phyloP scores from a whole-genome alignment of 805 yeast species.

The Kodamaea restingae region DNA sequence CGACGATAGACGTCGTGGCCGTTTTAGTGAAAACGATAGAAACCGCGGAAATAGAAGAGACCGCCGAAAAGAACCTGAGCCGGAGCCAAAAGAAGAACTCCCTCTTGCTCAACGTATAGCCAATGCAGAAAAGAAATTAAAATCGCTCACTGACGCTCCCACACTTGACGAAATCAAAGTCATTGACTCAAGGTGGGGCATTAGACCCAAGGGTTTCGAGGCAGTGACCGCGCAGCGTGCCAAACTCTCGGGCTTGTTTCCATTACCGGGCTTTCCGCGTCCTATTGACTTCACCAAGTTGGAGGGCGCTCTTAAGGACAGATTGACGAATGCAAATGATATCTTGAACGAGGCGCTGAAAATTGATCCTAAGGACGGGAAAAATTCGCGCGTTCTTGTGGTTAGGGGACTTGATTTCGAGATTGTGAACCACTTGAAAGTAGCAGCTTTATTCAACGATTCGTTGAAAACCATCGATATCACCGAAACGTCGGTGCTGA shows the following conservation, averaged over 20 bases:
- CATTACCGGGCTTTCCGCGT: constrained; percentile 62
- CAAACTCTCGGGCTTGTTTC: constrained; percentile 73
- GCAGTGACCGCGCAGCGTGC: constrained; percentile 71
- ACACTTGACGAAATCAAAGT: constrained; percentile 52
- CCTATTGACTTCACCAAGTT: constrained; percentile 41
- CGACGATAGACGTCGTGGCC: not conserved
- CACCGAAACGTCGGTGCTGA: constrained; percentile 32
- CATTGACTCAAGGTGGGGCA: constrained; percentile 61
- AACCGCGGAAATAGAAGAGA: not conserved
- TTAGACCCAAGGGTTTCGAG: constrained; percentile 68
- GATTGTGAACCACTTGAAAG: constrained; percentile 28
- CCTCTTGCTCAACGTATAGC: constrained; percentile 13
- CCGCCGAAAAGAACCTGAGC: not conserved
- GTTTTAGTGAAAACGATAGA: not conserved
- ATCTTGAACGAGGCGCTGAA: constrained; percentile 31
- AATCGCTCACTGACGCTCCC: constrained; percentile 34
- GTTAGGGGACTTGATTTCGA: constrained; percentile 32
- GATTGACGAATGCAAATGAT: constrained; percentile 26
- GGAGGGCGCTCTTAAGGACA: constrained; percentile 35
- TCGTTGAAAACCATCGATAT: constrained; percentile 43
- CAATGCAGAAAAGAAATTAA: constrained; percentile 23
- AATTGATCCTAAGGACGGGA: constrained; percentile 38
- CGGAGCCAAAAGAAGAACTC: not conserved
- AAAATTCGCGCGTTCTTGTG: constrained; percentile 29
- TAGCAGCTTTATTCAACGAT: constrained; percentile 44